A percentile compares a stretch with the other conserved stretches of the same genome.
phyloP scores from a whole-genome alignment of 1,284 basidiomycete genomes.

The Ceratorhiza oryzae-sativae region DNA sequence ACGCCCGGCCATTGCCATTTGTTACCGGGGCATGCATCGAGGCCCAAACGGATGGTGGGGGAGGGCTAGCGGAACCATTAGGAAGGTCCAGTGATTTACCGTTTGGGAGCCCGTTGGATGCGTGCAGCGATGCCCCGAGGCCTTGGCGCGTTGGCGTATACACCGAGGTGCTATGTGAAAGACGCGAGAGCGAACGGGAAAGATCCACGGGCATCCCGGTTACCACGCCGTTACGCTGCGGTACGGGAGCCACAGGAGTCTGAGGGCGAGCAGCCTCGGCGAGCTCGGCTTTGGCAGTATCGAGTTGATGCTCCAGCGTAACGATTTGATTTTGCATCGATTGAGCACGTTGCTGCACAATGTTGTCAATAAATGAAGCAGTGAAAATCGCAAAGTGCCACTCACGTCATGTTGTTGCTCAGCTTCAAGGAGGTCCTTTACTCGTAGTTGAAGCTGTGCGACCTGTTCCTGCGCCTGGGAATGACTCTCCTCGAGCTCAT shows the following conservation, averaged over 20 bases:
- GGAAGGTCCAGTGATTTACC: constrained; percentile 47
- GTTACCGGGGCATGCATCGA: constrained; percentile 47
- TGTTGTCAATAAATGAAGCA: constrained; percentile 10
- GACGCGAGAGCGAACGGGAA: constrained; percentile 54
- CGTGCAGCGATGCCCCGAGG: constrained; percentile 76
- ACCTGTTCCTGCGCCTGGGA: constrained; percentile 64
- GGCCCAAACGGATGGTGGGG: constrained; percentile 44
- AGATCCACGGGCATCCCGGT: constrained; percentile 27
- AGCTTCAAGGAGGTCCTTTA: constrained; percentile 24
- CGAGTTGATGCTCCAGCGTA: constrained; percentile 66
- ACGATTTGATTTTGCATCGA: constrained; percentile 71
- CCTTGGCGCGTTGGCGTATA: constrained; percentile 55
- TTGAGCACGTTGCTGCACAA: constrained; percentile 67
- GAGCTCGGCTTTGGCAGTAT: constrained; percentile 66
- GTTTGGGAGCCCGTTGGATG: constrained; percentile 56
- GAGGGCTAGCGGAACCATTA: constrained; percentile 27
- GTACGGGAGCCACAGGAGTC: constrained; percentile 45
- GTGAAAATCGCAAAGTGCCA: not conserved
- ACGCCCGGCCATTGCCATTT: constrained; percentile 41
- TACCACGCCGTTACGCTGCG: constrained; percentile 48
- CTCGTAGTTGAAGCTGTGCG: constrained; percentile 52
- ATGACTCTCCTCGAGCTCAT: constrained; percentile 76
- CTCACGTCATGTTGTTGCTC: constrained; percentile 13
- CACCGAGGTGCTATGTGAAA: constrained; percentile 64
- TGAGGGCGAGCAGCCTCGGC: constrained; percentile 55